Evolutionary conservation across 345 rosid genomes (phyloP).

Genomic region (Salix koriyanagi): DNA sequence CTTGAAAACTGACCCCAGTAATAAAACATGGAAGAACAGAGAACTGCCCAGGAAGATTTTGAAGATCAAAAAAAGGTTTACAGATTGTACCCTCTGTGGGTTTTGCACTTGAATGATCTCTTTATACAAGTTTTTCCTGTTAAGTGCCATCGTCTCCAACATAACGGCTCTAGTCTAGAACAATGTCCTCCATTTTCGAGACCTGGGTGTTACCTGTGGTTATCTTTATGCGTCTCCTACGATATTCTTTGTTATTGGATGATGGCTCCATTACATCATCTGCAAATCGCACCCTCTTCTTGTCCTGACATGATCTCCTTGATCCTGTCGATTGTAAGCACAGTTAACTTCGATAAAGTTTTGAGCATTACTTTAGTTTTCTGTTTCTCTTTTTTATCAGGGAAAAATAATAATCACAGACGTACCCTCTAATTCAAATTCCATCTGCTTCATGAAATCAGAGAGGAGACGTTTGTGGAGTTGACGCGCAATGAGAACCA

Average conservation of each 20-base stretch:
- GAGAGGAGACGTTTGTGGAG: slow-evolving; percentile 69
- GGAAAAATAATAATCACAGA: background rate
- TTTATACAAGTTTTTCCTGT: slow-evolving; percentile 44
- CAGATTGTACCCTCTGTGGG: slow-evolving; percentile 17
- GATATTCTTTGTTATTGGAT: slow-evolving; percentile 53
- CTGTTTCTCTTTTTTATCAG: background rate
- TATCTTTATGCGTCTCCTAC: slow-evolving; percentile 28
- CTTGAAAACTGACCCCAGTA: background rate
- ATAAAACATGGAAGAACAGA: background rate
- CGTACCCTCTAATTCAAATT: slow-evolving; percentile 49
- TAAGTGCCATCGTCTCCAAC: too few species aligned
- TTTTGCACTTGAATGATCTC: slow-evolving; percentile 29
- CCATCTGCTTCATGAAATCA: slow-evolving; percentile 59
- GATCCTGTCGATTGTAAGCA: background rate
- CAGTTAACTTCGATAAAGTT: background rate
- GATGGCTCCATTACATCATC: slow-evolving; percentile 76
- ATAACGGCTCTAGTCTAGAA: background rate
- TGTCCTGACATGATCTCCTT: slow-evolving; percentile 18
- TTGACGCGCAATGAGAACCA: slow-evolving; percentile 56
- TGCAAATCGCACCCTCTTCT: slow-evolving; percentile 76
- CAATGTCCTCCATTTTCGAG: background rate
- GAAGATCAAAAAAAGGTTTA: background rate
- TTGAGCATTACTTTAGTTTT: background rate
- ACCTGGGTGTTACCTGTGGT: background rate
- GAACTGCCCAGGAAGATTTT: background rate